Base-by-base conservation (phyloP, 2,329 filamentous ascomycete genomes). In the Dactylellina haptotyla region DNA sequence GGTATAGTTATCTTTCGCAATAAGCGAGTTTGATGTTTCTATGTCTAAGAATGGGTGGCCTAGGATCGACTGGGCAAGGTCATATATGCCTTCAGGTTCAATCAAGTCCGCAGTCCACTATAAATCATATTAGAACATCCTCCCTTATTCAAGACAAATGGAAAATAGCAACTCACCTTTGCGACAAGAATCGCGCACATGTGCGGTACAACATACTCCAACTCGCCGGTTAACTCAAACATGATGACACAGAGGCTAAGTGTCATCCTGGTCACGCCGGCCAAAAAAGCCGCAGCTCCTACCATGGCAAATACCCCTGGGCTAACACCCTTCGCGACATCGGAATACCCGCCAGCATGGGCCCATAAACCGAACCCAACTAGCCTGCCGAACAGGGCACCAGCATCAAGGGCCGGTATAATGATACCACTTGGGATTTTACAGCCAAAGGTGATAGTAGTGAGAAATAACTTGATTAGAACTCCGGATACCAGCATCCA, bases 291-390 rank as follows among this genome's bases (percentile, higher is more conserved):
- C 2, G 84, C 85, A 0, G 86, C 83, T 1, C 85, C 86, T 8
- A 88, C 85, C 84, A 88, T 86, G 62, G 86, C 86, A 78, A 87
- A 87, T 58, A 87, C 86, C 1, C 86, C 85, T 0, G 86, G 85
- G 1, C 84, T 85, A 16, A 85, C 85, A 5, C 77, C 51, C 25
- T 57, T 66, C 5, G 45, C 51, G 30, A 25, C 14, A 26, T 57
- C 32, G 12, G 14, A 10, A 39, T 57, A 43, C 16, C 37, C 62
- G 4, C 48, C 48, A 45, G 32, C 51, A n/a, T 32, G 2, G 12
- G 79, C 78, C 0, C 79, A 77, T 14, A 75, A 16, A 12, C 50
- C 18, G 23, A 76, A 76, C 79, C 73, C 86, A 0, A 87, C 76
- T 2, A 88, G 80, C 2, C 86, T 82, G 2, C 86, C 86, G 73